Evolutionary conservation across 169 alveolate genomes (phyloP), one percentile per base, ranked within the genome.

Genomic region (Eimeria falciformis): DNA sequence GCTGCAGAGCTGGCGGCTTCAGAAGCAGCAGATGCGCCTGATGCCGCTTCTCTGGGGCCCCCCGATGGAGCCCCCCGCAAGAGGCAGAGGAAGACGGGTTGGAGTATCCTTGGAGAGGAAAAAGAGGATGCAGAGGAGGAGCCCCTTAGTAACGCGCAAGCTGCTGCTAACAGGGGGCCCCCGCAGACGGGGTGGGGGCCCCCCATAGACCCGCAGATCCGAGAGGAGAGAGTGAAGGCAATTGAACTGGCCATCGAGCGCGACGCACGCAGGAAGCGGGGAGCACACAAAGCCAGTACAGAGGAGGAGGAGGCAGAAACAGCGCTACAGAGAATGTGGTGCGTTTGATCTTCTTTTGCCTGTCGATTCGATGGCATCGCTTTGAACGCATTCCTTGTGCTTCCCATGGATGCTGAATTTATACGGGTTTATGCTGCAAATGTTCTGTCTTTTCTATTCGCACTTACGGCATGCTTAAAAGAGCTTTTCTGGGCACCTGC

Each of bases 151-250:
- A n/a, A n/a, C 37, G 75, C 62, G 23, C 62, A 11, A 2, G 23
- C 37, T 53, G 37, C 40, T 11, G 4, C 29, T 29, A 6, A n/a
- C 50, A 53, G 50, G 45, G 75, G 27, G 33, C 37, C 75, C 37
- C 43, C 75, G n/a, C 11, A 23, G 3, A 25, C 87, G 11, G 87
- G 87, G n/a, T 77, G 87, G 87, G 87, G 87, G 46, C 87, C 87
- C 65, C 87, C 87, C 40, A 55, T 77, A 17, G 87, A 77, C 69
- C 87, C 87, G 3, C 23, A 50, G 71, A 68, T 77, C 18, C 87
- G 46, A 27, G 69, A 77, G 27, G 87, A 77, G 23, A n/a, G 87
- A 11, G 17, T 53, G 50, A 45, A 47, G 58, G 87, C 87, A n/a
- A 77, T 77, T 77, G 87, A 77, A 7, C 5, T 77, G 87, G 87